Evolutionary conservation across 2,329 filamentous ascomycete genomes (phyloP).

Genomic region (Colletotrichum filicis): DNA sequence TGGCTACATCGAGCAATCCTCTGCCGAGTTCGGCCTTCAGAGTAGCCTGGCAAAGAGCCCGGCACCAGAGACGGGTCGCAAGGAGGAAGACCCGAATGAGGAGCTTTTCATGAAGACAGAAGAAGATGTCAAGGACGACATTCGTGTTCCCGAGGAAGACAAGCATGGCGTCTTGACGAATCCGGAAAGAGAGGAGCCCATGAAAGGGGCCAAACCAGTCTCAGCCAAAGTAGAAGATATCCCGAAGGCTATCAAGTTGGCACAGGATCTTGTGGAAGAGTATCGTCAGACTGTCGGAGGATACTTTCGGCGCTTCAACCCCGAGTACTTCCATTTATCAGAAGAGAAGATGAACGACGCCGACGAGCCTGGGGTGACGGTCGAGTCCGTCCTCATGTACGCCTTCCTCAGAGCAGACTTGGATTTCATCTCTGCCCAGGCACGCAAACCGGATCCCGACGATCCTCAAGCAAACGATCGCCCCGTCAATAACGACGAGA

Average conservation of each 20-base stretch:
- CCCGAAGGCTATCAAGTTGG: slow-evolving; percentile 73
- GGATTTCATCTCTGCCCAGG: slow-evolving; percentile 92
- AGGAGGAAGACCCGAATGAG: slow-evolving; percentile 43
- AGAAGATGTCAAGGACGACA: slow-evolving; percentile 54
- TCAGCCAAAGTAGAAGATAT: slow-evolving; percentile 65
- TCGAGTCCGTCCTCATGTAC: slow-evolving; percentile 87
- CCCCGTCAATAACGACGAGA: slow-evolving; percentile 86
- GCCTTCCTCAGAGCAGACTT: slow-evolving; percentile 94
- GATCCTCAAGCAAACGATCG: slow-evolving; percentile 78
- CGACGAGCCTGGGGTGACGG: slow-evolving; percentile 60
- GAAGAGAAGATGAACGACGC: slow-evolving; percentile 29
- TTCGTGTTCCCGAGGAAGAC: slow-evolving; percentile 46
- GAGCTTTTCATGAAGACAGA: slow-evolving; percentile 61
- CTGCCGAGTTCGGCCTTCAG: slow-evolving; percentile 78
- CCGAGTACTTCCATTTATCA: slow-evolving; percentile 74
- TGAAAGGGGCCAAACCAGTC: slow-evolving; percentile 54
- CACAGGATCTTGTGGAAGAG: slow-evolving; percentile 76
- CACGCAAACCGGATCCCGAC: slow-evolving; percentile 79
- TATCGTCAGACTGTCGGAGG: slow-evolving; percentile 91
- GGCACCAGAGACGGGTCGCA: slow-evolving; percentile 41
- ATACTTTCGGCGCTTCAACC: slow-evolving; percentile 92
- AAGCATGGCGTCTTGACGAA: slow-evolving; percentile 47
- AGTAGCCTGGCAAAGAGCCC: slow-evolving; percentile 74
- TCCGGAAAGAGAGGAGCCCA: slow-evolving; percentile 48
- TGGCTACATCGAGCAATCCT: slow-evolving; percentile 86